Base-by-base conservation (phyloP, 768 basidiomycete species). In the Atractiella rhizophila region DNA sequence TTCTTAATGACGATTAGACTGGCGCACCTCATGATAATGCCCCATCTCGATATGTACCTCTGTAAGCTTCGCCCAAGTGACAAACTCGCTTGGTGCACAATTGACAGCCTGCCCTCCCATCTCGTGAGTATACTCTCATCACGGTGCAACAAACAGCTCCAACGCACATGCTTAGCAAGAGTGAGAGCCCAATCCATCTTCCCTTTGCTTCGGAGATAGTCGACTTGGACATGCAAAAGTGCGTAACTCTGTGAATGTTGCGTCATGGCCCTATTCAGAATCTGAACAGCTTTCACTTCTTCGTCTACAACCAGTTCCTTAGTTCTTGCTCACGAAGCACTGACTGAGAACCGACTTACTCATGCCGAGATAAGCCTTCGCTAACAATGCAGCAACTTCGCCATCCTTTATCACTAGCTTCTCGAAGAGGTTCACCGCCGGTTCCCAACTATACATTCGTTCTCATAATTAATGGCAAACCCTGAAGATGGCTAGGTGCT, bases 51-150 rank as follows among this genome's bases (percentile, higher is more conserved):
- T 85, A 56, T 88, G 91, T 39, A 88, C 62, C 48, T 96, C 81
- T 0, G 88, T 86, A 51, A 96, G 62, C 61, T 91, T 96, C 55
- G 94, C 85, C 86, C 91, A 98, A 0, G 88, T 96, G 16, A 91
- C 79, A 49, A 98, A 96, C 58, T 98, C 91, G 63, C 80, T 85
- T 5, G 91, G 91, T 0, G 91, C 91, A 50, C 85, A 88, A 50
- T 94, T 94, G 56, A 96, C 91, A 1, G 91, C 91, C 54, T 94
- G n/a, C n/a, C n/a, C n/a, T n/a, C n/a, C n/a, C n/a, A n/a, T n/a
- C n/a, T n/a, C n/a, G n/a, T n/a, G n/a, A n/a, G n/a, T n/a, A n/a
- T n/a, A n/a, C n/a, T n/a, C n/a, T n/a, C n/a, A n/a, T n/a, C n/a
- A n/a, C n/a, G n/a, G n/a, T n/a, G n/a, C n/a, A n/a, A n/a, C n/a